A percentile compares a stretch with the other conserved stretches of the same genome.
These are phyloP conservation scores for Meredithiella fracta DNA, from an alignment of 2,329 filamentous ascomycete genomes.

Conservation along the genomic window DNA sequence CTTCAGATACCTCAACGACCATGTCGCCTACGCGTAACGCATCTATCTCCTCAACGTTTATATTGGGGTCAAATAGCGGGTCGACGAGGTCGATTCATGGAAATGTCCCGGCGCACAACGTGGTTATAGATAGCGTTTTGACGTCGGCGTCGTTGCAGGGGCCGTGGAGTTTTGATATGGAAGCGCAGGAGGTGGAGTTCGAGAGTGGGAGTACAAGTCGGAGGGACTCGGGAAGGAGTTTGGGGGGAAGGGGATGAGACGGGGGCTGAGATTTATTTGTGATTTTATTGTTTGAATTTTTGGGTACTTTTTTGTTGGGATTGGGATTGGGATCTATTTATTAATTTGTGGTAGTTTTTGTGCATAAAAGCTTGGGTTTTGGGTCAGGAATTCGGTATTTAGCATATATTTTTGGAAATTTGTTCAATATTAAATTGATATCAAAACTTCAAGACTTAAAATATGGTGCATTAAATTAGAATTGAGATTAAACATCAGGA, in stretches of 20 bases:
- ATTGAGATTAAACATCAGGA: too few species aligned
- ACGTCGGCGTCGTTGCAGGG: conserved; percentile 1
- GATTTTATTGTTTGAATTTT: not conserved
- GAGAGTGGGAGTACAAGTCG: conserved; percentile 1
- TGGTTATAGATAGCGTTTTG: conserved; percentile 18
- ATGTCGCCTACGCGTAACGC: conserved; percentile 36
- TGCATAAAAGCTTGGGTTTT: not conserved
- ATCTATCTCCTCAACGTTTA: conserved; percentile 32
- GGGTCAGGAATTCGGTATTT: not conserved
- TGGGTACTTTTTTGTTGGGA: not conserved
- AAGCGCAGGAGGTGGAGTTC: conserved; percentile 10
- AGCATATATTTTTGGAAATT: not conserved
- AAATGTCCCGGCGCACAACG: conserved; percentile 40
- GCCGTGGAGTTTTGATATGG: conserved; percentile 4
- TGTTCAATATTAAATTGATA: too few species aligned
- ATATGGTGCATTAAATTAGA: too few species aligned
- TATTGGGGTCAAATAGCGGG: conserved; percentile 27
- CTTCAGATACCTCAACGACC: conserved; percentile 11
- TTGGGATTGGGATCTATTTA: not conserved
- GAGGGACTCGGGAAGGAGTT: not conserved
- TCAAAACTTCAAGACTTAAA: too few species aligned
- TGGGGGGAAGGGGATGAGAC: too few species aligned
- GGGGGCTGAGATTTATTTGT: not conserved
- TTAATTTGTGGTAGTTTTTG: not conserved
- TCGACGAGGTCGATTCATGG: conserved; percentile 26